A percentile compares a stretch with the other conserved stretches of the same genome.
Conservation (phyloP, 2,329 filamentous ascomycete genomes). For the Arachnomyces sp. region DNA sequence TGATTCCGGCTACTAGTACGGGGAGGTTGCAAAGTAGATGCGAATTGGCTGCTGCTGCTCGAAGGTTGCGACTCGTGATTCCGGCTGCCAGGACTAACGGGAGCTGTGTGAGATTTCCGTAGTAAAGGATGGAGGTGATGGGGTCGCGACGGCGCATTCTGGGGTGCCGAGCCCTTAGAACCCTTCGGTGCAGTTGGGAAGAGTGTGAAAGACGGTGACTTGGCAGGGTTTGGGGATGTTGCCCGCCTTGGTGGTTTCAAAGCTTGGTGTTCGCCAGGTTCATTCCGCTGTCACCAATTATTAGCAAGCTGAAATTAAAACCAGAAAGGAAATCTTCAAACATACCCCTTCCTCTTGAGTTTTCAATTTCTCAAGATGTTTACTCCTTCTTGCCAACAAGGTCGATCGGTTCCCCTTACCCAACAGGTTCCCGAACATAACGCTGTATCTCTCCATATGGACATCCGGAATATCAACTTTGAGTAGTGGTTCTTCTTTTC, state of each 20-base stretch:
- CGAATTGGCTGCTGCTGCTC: too few species aligned
- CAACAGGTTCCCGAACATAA: conserved; percentile 81
- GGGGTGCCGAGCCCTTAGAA: conserved; percentile 22
- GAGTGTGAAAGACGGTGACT: conserved; percentile 30
- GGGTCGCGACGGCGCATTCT: conserved; percentile 11
- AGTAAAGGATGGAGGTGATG: too few species aligned
- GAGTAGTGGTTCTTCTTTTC: conserved; percentile 40
- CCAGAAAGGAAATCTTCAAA: conserved; percentile 1
- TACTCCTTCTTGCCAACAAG: conserved; percentile 29
- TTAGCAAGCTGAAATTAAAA: not conserved
- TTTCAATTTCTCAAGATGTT: conserved; percentile 43
- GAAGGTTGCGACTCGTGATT: too few species aligned
- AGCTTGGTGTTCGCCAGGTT: too few species aligned
- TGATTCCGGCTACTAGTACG: too few species aligned
- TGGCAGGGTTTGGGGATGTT: conserved; percentile 29
- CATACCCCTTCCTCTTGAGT: conserved; percentile 42
- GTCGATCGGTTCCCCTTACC: conserved; percentile 33
- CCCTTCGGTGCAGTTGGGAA: conserved; percentile 32
- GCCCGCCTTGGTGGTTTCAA: conserved; percentile 22
- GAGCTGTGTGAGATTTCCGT: conserved; percentile 4
- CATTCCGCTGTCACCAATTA: too few species aligned
- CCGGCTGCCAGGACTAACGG: not conserved
- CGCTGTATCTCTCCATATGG: conserved; percentile 80
- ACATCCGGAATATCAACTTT: conserved; percentile 73
- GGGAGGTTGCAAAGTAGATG: too few species aligned